Percentiles rank a stretch among this genome's conserved stretches.
Evolutionary conservation across 1,139 yeast genomes (phyloP).

Genomic region (Suhomyces choctaworum): DNA sequence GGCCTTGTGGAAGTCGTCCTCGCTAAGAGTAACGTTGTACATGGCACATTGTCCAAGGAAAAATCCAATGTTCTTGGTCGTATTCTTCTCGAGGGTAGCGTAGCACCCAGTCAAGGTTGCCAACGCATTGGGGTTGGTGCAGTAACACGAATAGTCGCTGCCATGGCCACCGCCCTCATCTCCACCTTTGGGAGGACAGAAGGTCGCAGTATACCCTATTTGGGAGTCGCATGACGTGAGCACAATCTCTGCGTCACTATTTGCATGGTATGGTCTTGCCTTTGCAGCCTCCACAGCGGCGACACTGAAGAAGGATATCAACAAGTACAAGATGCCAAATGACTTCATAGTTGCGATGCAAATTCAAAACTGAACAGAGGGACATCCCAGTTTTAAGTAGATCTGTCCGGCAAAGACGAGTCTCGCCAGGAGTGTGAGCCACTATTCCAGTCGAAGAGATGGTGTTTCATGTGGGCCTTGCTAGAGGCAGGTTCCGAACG

Average conservation of each 20-base stretch:
- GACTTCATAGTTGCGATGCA: background rate
- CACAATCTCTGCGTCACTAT: background rate
- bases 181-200: background rate
- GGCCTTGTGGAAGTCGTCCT: constrained; percentile 19
- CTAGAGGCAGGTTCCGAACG: too few species aligned
- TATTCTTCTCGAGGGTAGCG: background rate
- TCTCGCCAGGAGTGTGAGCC: too few species aligned
- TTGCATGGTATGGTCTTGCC: background rate
- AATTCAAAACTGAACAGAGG: too few species aligned
- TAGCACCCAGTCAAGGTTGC: constrained; percentile 8
- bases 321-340: background rate
- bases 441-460: too few species aligned
- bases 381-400: too few species aligned
- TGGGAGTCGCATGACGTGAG: constrained; percentile 1
- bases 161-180: background rate
- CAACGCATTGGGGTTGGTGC: constrained; percentile 3
- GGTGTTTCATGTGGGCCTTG: too few species aligned
- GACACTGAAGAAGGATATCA: background rate
- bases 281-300: background rate
- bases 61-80: background rate
- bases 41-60: constrained; percentile 3
- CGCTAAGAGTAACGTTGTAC: constrained; percentile 14
- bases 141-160: constrained; percentile 1
- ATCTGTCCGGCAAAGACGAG: too few species aligned
- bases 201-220: constrained; percentile 1